phyloP scores from a whole-genome alignment of 441 rosid genomes.

The Populus trichocarpa region DNA sequence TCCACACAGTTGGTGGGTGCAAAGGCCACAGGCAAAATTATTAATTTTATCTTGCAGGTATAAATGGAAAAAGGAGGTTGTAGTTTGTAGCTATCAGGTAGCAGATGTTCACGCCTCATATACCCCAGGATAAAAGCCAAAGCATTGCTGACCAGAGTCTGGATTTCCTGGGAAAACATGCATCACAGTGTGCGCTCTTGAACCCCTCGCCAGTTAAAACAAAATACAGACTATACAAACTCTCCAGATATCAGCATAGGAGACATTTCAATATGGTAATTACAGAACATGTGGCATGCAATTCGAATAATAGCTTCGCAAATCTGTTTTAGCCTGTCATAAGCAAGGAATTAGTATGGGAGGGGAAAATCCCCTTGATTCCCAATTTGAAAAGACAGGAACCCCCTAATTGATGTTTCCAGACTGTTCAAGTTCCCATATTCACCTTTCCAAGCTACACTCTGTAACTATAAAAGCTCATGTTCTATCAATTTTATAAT shows the following conservation, averaged over 20 bases:
- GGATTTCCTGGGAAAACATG: slow-evolving; percentile 49
- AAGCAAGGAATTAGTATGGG: too few species aligned
- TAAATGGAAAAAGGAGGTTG: too few species aligned
- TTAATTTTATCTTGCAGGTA: too few species aligned
- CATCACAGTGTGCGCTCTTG: slow-evolving; percentile 9
- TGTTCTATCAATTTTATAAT: too few species aligned
- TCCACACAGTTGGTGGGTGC: too few species aligned
- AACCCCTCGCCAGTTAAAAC: background rate
- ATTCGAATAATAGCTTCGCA: background rate
- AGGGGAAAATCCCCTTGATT: background rate
- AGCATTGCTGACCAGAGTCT: slow-evolving; percentile 62
- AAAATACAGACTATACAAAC: background rate
- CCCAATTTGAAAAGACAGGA: background rate
- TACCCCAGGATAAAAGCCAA: slow-evolving; percentile 80
- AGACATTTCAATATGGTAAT: background rate
- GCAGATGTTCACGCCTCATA: too few species aligned
- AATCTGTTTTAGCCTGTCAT: too few species aligned
- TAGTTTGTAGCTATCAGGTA: too few species aligned
- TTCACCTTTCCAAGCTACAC: background rate
- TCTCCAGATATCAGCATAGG: background rate
- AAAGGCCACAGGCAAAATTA: too few species aligned
- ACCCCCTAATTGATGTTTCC: background rate
- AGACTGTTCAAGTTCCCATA: background rate
- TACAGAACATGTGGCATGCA: background rate
- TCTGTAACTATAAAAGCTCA: background rate